Percentiles rank a stretch among this genome's conserved stretches.
Evolutionary conservation across 1,139 yeast species (phyloP).

Genomic region (Suhomyces kunorum): DNA sequence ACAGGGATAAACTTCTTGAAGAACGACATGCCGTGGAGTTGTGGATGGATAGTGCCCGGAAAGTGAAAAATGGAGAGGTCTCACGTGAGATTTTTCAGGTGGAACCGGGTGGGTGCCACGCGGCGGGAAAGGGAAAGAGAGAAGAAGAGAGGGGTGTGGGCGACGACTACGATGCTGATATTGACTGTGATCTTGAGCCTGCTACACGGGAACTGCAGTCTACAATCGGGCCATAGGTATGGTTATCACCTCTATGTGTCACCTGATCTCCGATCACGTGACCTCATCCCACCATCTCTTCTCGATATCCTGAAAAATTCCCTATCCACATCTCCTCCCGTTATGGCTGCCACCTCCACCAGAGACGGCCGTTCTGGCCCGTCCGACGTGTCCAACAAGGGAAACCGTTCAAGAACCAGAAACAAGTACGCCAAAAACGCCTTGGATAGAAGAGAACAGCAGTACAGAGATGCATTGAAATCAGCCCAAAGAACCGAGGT

Average conservation of each 20-base stretch:
- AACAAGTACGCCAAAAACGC: constrained; percentile 68
- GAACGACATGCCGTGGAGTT: constrained; percentile 3
- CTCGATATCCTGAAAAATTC: constrained; percentile 11
- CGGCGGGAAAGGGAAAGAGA: no score
- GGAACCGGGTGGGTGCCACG: no score
- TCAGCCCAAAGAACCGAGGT: constrained; percentile 87
- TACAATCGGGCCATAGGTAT: no score
- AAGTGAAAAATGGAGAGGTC: no score
- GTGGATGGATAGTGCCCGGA: no score
- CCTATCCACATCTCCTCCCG: neutral
- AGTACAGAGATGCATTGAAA: constrained; percentile 73
- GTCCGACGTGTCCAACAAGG: constrained; percentile 20
- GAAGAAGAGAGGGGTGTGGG: no score
- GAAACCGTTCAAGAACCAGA: constrained; percentile 28
- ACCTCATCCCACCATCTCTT: constrained; percentile 2
- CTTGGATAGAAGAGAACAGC: constrained; percentile 65
- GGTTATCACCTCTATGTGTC: no score
- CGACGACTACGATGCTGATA: no score
- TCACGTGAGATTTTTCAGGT: no score
- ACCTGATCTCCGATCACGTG: constrained; percentile 4
- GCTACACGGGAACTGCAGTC: no score
- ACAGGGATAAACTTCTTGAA: constrained; percentile 5
- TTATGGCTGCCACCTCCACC: constrained; percentile 6
- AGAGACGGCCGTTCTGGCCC: constrained; percentile 17
- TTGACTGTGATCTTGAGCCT: no score